Evolutionary conservation across 805 yeast genomes (phyloP).

Genomic region (Pichia rugopelliculosa): DNA sequence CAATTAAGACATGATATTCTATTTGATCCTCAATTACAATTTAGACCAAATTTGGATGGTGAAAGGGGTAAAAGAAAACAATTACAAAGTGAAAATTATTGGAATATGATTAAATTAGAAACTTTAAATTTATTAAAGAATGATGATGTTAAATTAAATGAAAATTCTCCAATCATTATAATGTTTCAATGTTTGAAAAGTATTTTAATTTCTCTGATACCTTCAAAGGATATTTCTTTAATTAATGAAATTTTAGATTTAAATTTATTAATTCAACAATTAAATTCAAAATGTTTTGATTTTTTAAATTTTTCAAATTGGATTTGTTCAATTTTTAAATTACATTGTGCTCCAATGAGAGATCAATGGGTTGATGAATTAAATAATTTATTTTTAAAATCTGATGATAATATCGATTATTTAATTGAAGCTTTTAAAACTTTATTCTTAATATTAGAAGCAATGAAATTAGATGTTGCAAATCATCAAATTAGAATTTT

Average conservation of each 20-base stretch:
- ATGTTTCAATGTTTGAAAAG: conserved; percentile 74
- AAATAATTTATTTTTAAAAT: conserved; percentile 50
- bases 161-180: conserved; percentile 42
- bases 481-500: conserved; percentile 86
- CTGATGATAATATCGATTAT: conserved; percentile 31
- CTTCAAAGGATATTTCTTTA: conserved; percentile 61
- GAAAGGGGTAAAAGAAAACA: conserved; percentile 81
- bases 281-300: conserved; percentile 62
- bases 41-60: conserved; percentile 85
- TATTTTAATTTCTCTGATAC: conserved; percentile 66
- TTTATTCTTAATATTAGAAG: conserved; percentile 78
- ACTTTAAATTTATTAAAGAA: conserved; percentile 34
- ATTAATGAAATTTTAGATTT: conserved; percentile 71
- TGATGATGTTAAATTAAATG: conserved; percentile 11
- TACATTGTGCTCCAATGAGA: conserved; percentile 94
- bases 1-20: conserved; percentile 88
- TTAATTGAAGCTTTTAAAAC: conserved; percentile 72
- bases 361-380: conserved; percentile 84
- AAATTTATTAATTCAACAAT: conserved; percentile 68
- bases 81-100: conserved; percentile 69
- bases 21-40: conserved; percentile 87
- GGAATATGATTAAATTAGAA: conserved; percentile 71
- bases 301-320: conserved; percentile 64
- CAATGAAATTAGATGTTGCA: conserved; percentile 92
- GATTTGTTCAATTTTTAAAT: conserved; percentile 71